phyloP scores from a whole-genome alignment of 345 rosid genomes.

The Lepidium sativum region DNA sequence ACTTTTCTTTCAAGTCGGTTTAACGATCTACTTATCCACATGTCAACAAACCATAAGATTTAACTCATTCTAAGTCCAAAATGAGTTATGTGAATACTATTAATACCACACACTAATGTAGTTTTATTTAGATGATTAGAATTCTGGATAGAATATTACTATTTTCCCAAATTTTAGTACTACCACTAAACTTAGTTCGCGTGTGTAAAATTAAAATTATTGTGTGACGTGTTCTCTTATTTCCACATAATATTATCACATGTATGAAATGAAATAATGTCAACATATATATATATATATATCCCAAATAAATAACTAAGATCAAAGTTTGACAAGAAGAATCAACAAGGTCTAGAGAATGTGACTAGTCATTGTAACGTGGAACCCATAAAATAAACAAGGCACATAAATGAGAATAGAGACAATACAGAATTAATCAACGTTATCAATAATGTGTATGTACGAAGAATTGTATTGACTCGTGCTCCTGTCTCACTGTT shows the following conservation, averaged over 20 bases:
- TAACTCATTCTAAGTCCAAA: no score
- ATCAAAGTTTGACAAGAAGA: slow-evolving; percentile 23
- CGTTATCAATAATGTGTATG: slow-evolving; percentile 16
- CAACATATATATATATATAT: no score
- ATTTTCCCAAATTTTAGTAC: no score
- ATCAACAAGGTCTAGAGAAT: slow-evolving; percentile 9
- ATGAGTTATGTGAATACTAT: no score
- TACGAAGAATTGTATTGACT: slow-evolving; percentile 14
- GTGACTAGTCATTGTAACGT: slow-evolving; percentile 8
- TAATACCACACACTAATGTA: no score
- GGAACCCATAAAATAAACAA: slow-evolving; percentile 27
- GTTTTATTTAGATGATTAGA: no score
- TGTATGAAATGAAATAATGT: background rate
- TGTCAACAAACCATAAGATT: no score
- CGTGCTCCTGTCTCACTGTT: slow-evolving; percentile 27
- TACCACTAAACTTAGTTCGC: no score
- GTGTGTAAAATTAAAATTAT: background rate
- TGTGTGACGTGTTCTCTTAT: slow-evolving; percentile 14
- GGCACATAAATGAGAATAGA: slow-evolving; percentile 29
- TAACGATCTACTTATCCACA: no score
- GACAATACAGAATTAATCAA: slow-evolving; percentile 28
- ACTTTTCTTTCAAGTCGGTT: no score
- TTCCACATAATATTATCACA: background rate
- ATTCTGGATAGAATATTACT: no score
- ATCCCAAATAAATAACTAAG: slow-evolving; percentile 12